A percentile compares a stretch with the other conserved stretches of the same genome.
Conservation (phyloP, 2,329 filamentous ascomycete genomes). For the Penicillium griseofulvum region DNA sequence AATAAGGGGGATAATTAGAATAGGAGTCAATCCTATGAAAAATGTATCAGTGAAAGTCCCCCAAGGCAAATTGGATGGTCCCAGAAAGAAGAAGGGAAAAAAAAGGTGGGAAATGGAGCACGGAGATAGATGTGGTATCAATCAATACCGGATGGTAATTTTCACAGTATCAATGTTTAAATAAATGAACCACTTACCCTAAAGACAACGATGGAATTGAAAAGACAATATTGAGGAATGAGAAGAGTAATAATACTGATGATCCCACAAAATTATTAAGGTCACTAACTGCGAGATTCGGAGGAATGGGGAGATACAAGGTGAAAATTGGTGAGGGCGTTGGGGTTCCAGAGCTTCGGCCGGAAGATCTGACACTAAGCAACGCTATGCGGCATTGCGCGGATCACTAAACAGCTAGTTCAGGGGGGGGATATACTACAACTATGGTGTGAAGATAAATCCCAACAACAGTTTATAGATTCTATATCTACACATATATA, state of each 20-base stretch:
- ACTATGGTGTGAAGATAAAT: neutral
- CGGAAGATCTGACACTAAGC: constrained; percentile 4
- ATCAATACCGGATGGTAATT: constrained; percentile 18
- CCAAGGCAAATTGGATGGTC: constrained; percentile 3
- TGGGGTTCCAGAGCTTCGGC: constrained; percentile 10
- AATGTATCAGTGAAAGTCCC: constrained; percentile 11
- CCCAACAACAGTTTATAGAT: neutral
- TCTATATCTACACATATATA: neutral
- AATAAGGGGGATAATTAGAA: constrained; percentile 12
- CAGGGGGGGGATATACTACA: neutral
- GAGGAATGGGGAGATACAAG: constrained; percentile 4
- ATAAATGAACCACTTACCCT: neutral
- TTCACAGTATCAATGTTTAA: neutral
- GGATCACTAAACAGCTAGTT: neutral
- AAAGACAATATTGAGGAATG: neutral
- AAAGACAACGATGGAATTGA: neutral
- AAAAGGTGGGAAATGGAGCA: constrained; percentile 24
- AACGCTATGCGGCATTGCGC: constrained; percentile 1
- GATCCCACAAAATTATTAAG: neutral
- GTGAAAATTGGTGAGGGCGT: constrained; percentile 9
- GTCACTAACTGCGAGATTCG: neutral
- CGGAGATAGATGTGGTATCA: constrained; percentile 18
- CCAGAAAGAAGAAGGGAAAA: constrained; percentile 16
- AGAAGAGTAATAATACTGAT: neutral
- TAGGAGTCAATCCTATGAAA: constrained; percentile 19